Evolutionary conservation across 2,329 filamentous ascomycete species (phyloP), one percentile per base, ranked within the genome.

Genomic region (Xylaria sp.): DNA sequence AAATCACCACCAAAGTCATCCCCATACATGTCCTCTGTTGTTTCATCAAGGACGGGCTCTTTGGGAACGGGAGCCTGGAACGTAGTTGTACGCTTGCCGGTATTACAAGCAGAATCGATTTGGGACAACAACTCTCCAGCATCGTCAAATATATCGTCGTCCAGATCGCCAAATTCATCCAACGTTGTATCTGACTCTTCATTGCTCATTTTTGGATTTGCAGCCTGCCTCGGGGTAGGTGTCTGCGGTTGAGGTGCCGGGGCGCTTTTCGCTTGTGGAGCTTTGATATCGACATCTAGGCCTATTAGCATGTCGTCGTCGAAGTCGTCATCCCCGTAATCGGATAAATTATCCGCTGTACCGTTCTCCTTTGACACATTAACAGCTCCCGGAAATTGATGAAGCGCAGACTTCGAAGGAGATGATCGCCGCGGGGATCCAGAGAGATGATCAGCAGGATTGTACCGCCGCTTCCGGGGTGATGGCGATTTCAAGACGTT

Each of bases 1-100:
- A 89, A 85, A 73, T 88, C 83, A 72, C 86, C 87, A 56, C 90
- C 92, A 83, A 93, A 93, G 75, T 93, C 93, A 81, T 93, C 92
- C 66, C 88, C 91, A 73, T 87, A 89, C 46, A 82, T 77, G 71
- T 84, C 83, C 48, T 84, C 82, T 61, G 76, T 75, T 73, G 82
- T 77, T 31, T 82, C 80, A 63, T 80, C 77, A 60, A 76, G 73
- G 56, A 70, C 65, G 63, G 75, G 69, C 36, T 66, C 65, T 60
- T 64, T 40, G 13, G 68, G 63, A n/a, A 53, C 44, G 17, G 59
- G 65, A 5, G 65, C 68, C 15, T 61, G 42, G n/a, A 77, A 70
- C 4, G 74, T 71, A 28, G 61, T 38, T 13, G 66, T 59, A 17
- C 68, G 69, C 10, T 54, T 62, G 40, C 69, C 70, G 1, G 73